Conservation (phyloP, 345 rosid genomes). For the Microcos paniculata region DNA sequence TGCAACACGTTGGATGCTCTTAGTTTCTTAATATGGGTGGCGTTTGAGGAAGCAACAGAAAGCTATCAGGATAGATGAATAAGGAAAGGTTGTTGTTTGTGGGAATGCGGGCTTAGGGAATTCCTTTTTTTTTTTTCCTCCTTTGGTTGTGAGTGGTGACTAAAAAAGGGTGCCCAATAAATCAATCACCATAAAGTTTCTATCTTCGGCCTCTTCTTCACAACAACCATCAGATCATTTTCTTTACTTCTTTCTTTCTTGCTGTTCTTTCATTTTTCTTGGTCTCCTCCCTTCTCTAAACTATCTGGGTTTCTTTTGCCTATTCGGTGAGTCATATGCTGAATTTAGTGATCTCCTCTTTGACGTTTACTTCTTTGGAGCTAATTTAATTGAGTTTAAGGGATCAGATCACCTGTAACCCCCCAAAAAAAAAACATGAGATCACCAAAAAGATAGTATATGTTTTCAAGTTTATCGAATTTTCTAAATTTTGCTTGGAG, state of each 20-base stretch:
- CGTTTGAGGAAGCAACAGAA: constrained; percentile 7
- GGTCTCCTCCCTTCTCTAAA: not conserved
- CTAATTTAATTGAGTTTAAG: not conserved
- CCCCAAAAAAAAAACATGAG: no score
- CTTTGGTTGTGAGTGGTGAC: not conserved
- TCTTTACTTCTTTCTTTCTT: no score
- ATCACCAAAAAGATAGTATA: no score
- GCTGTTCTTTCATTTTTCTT: not conserved
- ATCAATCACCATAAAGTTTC: not conserved
- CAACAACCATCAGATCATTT: not conserved
- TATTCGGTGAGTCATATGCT: not conserved
- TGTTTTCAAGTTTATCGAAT: not conserved
- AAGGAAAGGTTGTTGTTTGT: constrained; percentile 3
- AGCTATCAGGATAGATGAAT: constrained; percentile 7
- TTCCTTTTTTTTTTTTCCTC: not conserved
- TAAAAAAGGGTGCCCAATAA: constrained; percentile 3
- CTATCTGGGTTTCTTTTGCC: not conserved
- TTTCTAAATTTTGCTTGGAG: not conserved
- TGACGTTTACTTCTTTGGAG: not conserved
- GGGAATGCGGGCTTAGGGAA: no score
- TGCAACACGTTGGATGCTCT: no score
- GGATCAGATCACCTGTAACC: constrained; percentile 1
- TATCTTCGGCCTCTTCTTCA: constrained; percentile 2
- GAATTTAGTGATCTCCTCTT: not conserved
- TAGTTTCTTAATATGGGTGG: constrained; percentile 1